Percentiles rank a stretch among this genome's conserved stretches.
Evolutionary conservation across 2,329 filamentous ascomycete genomes (phyloP).

Genomic region (Tolypocladium ophioglossoides): DNA sequence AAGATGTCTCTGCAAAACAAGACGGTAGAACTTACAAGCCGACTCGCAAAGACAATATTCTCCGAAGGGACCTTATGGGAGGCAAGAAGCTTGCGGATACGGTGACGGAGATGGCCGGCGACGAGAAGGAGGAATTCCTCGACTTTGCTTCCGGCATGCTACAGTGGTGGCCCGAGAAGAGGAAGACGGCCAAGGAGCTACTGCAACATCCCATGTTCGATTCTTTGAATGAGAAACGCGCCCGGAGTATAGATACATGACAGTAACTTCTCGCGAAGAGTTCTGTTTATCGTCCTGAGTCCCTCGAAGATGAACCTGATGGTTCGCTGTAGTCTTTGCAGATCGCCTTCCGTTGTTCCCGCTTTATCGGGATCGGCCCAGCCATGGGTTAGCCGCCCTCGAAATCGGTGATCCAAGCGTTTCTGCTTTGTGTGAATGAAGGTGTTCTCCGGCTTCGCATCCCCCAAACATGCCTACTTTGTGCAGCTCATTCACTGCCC

Average conservation of each 20-base stretch:
- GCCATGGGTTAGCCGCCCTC: background rate
- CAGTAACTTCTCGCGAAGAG: too few relatives aligned
- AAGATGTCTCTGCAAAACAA: background rate
- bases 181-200: too few relatives aligned
- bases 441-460: background rate
- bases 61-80: slow-evolving; percentile 6
- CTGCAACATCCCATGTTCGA: too few relatives aligned
- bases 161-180: slow-evolving; percentile 12
- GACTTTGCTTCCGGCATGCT: slow-evolving; percentile 13
- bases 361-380: background rate
- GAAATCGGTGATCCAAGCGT: background rate
- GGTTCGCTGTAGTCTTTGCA: background rate
- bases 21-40: background rate
- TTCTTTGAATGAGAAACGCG: too few relatives aligned
- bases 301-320: background rate
- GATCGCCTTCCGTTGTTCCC: background rate
- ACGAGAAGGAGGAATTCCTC: slow-evolving; percentile 12
- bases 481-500: background rate
- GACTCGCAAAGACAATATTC: slow-evolving; percentile 1
- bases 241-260: too few relatives aligned
- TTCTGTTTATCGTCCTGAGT: too few relatives aligned
- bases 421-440: background rate
- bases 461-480: background rate
- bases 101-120: slow-evolving; percentile 7
- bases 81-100: slow-evolving; percentile 5